Evolutionary conservation across 169 alveolate genomes (phyloP), one percentile per base, ranked within the genome.

Genomic region (Besnoitia besnoiti): DNA sequence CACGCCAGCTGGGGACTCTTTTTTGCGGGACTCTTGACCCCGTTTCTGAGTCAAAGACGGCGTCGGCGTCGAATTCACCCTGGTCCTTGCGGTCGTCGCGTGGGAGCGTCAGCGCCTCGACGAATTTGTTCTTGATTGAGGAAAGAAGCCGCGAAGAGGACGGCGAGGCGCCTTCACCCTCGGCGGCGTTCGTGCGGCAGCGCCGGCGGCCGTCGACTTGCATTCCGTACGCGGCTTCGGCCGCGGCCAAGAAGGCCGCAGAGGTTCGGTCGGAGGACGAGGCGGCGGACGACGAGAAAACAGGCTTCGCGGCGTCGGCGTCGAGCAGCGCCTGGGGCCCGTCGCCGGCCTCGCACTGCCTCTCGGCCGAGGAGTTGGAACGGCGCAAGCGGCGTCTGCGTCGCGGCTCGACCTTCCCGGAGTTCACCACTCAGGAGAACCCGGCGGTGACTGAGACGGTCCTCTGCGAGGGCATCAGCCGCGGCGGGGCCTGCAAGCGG

Each of bases 381-480:
- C 42, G 59, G 59, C 87, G 59, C 4, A 37, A 35, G 59, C 87
- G 87, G 59, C 87, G 55, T 5, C 35, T 77, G 33, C 76, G 90
- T 1, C 46, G 90, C 37, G 90, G 90, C 27, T 40, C 82, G 42
- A 85, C 90, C 16, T 85, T 55, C 80, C 90, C 90, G 42, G 90
- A 85, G 80, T 51, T 85, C 59, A 55, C 90, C 21, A 49, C 80
- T 2, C 90, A 85, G 33, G 90, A 85, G 30, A 51, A 49, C 35
- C 67, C 67, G 3, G 90, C 90, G n/a, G 90, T 47, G 24, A 47
- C 40, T 5, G 90, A 85, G 80, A 51, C 55, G 0, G 76, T 47
- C 30, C 51, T 85, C 35, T 85, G 90, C 55, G 90, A 85, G 35
- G 90, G 90, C 49, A 16, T 85, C n/a, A 46, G 76, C 40, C 90